Evolutionary conservation across 805 yeast species (phyloP).

Genomic region (Teunomyces aglyptinius): DNA sequence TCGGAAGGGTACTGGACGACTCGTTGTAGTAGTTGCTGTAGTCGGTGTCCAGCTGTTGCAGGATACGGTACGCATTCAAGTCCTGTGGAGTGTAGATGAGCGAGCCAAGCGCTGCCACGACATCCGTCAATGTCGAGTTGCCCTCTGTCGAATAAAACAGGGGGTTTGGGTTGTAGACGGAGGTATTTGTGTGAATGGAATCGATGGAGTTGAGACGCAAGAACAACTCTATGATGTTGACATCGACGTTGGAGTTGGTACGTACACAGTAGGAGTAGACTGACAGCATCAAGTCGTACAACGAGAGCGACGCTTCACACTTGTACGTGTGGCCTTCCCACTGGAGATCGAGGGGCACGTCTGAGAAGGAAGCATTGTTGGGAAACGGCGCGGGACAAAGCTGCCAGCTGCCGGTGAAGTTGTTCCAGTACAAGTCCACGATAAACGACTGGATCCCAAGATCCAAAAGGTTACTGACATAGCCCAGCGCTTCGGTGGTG

Average conservation of each 20-base stretch:
- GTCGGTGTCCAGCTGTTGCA: not conserved
- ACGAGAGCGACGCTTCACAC: conserved; percentile 31
- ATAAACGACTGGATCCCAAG: conserved; percentile 48
- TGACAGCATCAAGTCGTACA: conserved; percentile 19
- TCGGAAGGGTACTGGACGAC: conserved; percentile 22
- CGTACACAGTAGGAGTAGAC: conserved; percentile 17
- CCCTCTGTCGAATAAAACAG: conserved; percentile 15
- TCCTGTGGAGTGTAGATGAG: conserved; percentile 29
- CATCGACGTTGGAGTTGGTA: conserved; percentile 35
- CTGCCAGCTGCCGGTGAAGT: conserved; percentile 46
- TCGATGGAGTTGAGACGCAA: conserved; percentile 23
- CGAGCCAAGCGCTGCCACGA: conserved; percentile 16
- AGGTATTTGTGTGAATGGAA: not conserved
- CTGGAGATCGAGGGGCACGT: conserved; percentile 10
- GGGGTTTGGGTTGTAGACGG: not conserved
- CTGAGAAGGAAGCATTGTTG: conserved; percentile 18
- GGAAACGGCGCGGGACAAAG: conserved; percentile 51
- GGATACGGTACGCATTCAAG: conserved; percentile 11
- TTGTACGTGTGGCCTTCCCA: conserved; percentile 28
- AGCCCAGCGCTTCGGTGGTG: conserved; percentile 14
- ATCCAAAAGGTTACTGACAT: conserved; percentile 23
- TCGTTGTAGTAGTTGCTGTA: conserved; percentile 19
- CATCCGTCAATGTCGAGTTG: conserved; percentile 28
- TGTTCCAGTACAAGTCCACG: conserved; percentile 58
- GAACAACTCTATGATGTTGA: conserved; percentile 31